These are phyloP conservation scores for Boechera divaricarpa DNA, from an alignment of 345 rosid genomes.

Conservation along the genomic window DNA sequence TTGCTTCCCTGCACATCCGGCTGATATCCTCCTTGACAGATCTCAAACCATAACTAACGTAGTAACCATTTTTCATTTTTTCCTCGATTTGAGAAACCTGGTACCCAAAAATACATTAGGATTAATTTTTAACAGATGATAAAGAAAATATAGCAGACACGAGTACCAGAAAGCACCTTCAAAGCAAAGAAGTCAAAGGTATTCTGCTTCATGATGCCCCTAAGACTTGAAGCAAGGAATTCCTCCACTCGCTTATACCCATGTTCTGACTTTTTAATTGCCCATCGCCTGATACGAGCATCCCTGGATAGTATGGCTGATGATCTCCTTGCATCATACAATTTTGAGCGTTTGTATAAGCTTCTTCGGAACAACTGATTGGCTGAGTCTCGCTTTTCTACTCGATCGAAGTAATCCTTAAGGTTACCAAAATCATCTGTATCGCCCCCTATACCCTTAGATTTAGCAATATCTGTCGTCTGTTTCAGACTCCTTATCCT, in stretches of 20 bases:
- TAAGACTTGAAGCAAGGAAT: conserved; percentile 85
- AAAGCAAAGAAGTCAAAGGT: conserved; percentile 80
- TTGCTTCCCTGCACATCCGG: conserved; percentile 98
- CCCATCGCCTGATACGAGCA: conserved; percentile 96
- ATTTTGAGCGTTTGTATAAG: conserved; percentile 89
- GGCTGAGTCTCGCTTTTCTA: conserved; percentile 89
- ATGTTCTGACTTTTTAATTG: conserved; percentile 82
- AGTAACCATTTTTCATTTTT: conserved; percentile 84
- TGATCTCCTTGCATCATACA: conserved; percentile 91
- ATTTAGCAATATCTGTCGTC: conserved; percentile 55
- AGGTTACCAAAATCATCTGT: conserved; percentile 89
- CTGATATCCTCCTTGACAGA: conserved; percentile 95
- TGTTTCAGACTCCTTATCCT: conserved; percentile 75
- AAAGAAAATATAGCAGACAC: conserved; percentile 8
- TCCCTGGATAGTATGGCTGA: conserved; percentile 93
- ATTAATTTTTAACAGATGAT: conserved; percentile 30
- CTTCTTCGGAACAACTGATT: conserved; percentile 82
- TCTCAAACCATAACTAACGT: conserved; percentile 78
- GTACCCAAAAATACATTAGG: conserved; percentile 39
- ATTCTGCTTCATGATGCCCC: conserved; percentile 93
- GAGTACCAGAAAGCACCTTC: conserved; percentile 64
- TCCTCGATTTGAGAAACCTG: conserved; percentile 91
- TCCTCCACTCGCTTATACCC: conserved; percentile 92
- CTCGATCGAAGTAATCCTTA: conserved; percentile 95
- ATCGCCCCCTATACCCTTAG: conserved; percentile 55